Evolutionary conservation across 148 eudicot species (phyloP).

Genomic region (Chenopodium album): DNA sequence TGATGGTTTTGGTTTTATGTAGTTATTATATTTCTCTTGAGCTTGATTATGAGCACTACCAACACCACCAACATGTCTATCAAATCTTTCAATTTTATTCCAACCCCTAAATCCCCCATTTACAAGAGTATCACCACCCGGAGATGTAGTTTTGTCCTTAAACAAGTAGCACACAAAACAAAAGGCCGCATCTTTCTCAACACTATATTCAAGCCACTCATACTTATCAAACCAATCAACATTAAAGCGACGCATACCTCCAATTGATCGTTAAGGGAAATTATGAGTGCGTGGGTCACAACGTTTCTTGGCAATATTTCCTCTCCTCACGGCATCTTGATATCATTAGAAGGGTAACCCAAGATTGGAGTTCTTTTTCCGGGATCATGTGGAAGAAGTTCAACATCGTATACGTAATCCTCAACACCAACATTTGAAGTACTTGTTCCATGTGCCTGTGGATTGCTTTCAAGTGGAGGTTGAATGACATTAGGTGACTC

Average conservation of each 20-base stretch:
- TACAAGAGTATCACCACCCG: background rate
- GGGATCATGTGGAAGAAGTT: constrained; percentile 10
- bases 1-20: background rate
- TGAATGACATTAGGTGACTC: too few species aligned
- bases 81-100: background rate
- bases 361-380: background rate
- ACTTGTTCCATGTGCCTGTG: too few species aligned
- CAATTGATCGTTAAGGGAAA: too few species aligned
- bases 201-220: too few species aligned
- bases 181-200: too few species aligned
- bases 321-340: constrained; percentile 9
- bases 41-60: constrained; percentile 6
- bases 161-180: too few species aligned
- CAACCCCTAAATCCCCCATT: constrained; percentile 13
- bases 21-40: constrained; percentile 9
- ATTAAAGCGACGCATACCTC: too few species aligned
- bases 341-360: constrained; percentile 11
- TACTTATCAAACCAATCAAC: too few species aligned
- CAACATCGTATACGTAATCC: background rate
- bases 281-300: too few species aligned
- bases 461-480: too few species aligned
- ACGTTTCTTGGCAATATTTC: background rate
- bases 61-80: background rate
- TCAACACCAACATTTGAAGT: background rate
- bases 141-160: too few species aligned